phyloP scores from a whole-genome alignment of 148 eudicot genomes.

The Amaranthus cruentus region DNA sequence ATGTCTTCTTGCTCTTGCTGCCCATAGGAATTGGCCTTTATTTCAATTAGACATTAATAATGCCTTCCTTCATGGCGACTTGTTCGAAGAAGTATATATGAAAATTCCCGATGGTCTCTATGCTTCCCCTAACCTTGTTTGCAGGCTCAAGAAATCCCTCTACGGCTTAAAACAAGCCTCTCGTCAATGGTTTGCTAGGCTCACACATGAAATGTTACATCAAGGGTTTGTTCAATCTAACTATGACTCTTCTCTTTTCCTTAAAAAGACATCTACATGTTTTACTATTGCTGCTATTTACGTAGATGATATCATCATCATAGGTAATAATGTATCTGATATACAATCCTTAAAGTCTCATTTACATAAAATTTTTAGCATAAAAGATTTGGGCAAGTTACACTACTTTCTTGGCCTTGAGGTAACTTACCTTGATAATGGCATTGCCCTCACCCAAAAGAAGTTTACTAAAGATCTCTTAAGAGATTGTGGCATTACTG shows the following conservation, averaged over 20 bases:
- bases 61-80: not conserved
- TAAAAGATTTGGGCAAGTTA: too few species aligned
- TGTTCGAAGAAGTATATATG: not conserved
- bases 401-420: too few species aligned
- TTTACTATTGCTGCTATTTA: not conserved
- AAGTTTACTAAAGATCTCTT: too few species aligned
- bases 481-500: too few species aligned
- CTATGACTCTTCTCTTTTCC: not conserved
- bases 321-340: not conserved
- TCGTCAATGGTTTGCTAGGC: not conserved
- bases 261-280: not conserved
- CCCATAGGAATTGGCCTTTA: not conserved
- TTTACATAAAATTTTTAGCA: not conserved
- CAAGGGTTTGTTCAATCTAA: not conserved
- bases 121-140: not conserved
- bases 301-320: not conserved
- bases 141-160: not conserved
- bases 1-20: rapidly evolving
- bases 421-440: too few species aligned
- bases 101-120: not conserved
- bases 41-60: not conserved
- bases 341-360: not conserved
- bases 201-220: too few species aligned
- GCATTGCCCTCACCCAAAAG: too few species aligned
- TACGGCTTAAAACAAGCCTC: not conserved